Evolutionary conservation across 345 rosid genomes (phyloP), one percentile per base, ranked within the genome.

Genomic region (Eucalyptus microcorys): DNA sequence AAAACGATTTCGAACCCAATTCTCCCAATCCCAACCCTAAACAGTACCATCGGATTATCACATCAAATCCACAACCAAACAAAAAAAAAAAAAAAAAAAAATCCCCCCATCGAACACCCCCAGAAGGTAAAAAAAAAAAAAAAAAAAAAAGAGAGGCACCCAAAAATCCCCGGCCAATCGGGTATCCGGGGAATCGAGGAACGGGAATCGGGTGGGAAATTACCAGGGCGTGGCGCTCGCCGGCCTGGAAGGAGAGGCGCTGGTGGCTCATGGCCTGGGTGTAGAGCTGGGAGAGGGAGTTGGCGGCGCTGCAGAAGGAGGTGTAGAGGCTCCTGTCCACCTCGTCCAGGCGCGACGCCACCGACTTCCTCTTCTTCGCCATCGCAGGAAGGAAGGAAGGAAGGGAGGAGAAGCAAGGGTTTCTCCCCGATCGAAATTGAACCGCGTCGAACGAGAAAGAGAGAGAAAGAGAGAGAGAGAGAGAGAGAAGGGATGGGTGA

Each of bases 321-420:
- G 95, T 90, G 91, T 97, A 95, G 95, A 96, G 95, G 91, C 96
- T 96, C 88, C 98, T 94, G 90, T 96, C 99, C 61, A 97, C 97
- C 93, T 97, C 99, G 90, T 97, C 99, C 48, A 97, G 96, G 84
- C 96, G 94, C 48, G 95, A 91, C 32, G 99, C 95, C 37, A 91
- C 96, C 8, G 99, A 94, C 92, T 96, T 97, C 92, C 99, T 95
- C 93, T 95, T 97, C 95, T 97, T 97, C 90, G 92, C 95, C 99
- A 52, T 52, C 57, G 57, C 57, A 21, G 57, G 50, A 14, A 30
- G 24, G 30, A 30, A 12, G 17, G 10, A 17, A 50, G 24, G 59
- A 19, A 8, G 85, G n/a, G 8, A 52, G 61, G 80, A 9, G 17
- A 15, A 47, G 71, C 40, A 4, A 66, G 61, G 68, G 68, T 61